These are phyloP conservation scores for Solanum sparsipilum DNA, from an alignment of 257 asterid species.

Conservation along the genomic window DNA sequence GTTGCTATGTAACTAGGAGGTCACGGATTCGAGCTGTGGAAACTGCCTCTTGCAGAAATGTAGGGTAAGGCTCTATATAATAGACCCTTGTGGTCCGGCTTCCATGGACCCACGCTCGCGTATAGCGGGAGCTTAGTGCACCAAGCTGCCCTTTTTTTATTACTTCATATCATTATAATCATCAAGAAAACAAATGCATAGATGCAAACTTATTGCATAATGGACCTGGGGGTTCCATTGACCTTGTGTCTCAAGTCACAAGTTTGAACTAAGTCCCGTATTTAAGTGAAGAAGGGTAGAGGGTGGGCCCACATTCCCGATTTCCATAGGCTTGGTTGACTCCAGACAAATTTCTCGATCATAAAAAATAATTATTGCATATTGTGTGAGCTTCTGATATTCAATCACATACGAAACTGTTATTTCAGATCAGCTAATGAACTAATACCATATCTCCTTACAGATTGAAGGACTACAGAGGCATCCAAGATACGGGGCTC, in stretches of 20 bases:
- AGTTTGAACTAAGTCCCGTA: neutral
- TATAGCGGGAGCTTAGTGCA: neutral
- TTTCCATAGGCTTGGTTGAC: neutral
- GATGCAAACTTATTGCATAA: neutral
- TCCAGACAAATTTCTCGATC: neutral
- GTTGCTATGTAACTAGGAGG: neutral
- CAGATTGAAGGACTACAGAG: constrained; percentile 83
- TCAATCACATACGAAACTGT: neutral
- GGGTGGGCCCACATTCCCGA: neutral
- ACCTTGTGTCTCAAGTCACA: neutral
- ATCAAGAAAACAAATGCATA: neutral
- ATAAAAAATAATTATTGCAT: neutral
- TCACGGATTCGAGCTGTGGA: neutral
- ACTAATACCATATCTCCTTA: neutral
- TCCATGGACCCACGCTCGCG: neutral
- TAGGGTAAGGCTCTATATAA: neutral
- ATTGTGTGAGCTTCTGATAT: neutral
- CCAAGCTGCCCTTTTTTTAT: neutral
- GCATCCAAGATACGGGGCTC: constrained; percentile 80
- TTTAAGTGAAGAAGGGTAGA: neutral
- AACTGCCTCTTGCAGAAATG: neutral
- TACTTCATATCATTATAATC: neutral
- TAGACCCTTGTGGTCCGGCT: neutral
- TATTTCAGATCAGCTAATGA: neutral
- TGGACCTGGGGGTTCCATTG: neutral